Evolutionary conservation across 2,329 filamentous ascomycete species (phyloP).

Genomic region (Dactylellina cionopaga): DNA sequence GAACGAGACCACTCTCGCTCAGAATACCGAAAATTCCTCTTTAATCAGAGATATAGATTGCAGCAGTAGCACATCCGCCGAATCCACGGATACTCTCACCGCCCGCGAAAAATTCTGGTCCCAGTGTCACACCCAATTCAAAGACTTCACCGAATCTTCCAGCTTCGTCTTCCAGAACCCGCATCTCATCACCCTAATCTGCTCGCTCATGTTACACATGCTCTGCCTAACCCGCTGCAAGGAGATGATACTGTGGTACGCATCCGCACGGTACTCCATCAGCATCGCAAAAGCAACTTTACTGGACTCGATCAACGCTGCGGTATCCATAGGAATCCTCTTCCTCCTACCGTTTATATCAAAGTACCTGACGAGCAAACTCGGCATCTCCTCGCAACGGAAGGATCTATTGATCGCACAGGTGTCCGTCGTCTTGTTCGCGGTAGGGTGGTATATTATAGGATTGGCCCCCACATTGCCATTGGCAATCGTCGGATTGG

Average conservation of each 20-base stretch:
- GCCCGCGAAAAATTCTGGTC: conserved; percentile 1
- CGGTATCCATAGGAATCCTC: conserved; percentile 32
- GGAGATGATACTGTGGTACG: conserved; percentile 45
- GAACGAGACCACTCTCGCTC: no score
- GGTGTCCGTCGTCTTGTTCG: conserved; percentile 29
- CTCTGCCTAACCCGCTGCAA: conserved; percentile 21
- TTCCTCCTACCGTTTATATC: conserved; percentile 35
- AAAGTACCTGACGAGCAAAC: conserved; percentile 16
- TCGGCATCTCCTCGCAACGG: conserved; percentile 35
- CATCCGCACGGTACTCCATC: conserved; percentile 36
- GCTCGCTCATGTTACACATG: conserved; percentile 38
- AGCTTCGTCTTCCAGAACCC: conserved; percentile 47
- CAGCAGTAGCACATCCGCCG: not conserved
- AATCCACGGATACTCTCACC: no score
- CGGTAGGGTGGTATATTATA: conserved; percentile 30
- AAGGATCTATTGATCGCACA: conserved; percentile 45
- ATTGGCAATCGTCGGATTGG: conserved; percentile 20
- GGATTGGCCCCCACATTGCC: conserved; percentile 36
- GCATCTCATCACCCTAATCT: conserved; percentile 47
- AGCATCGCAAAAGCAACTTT: conserved; percentile 40
- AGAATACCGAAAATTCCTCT: not conserved
- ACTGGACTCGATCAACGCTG: conserved; percentile 43
- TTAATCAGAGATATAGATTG: not conserved
- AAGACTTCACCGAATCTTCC: conserved; percentile 35
- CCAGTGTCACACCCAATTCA: not conserved